A percentile compares a stretch with the other conserved stretches of the same genome.
phyloP scores from a whole-genome alignment of 1,284 basidiomycete genomes.

The Pisolithus thermaeus region DNA sequence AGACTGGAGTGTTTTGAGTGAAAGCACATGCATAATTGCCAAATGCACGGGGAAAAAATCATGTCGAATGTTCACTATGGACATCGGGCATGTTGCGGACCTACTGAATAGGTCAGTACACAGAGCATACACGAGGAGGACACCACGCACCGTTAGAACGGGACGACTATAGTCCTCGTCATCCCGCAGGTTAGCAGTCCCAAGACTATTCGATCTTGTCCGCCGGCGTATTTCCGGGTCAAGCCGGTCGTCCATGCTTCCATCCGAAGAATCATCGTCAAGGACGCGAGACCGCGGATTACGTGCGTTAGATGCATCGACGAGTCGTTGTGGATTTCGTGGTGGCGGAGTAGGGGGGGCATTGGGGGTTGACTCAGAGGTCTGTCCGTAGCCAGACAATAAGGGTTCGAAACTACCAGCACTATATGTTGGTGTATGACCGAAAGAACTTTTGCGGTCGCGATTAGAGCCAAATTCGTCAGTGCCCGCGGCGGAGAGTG shows the following conservation, averaged over 20 bases:
- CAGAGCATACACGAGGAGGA: background rate
- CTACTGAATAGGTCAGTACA: slow-evolving; percentile 20
- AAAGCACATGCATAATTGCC: slow-evolving; percentile 4
- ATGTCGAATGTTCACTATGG: slow-evolving; percentile 35
- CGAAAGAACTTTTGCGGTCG: slow-evolving; percentile 32
- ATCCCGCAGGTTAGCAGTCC: slow-evolving; percentile 37
- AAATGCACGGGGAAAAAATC: slow-evolving; percentile 8
- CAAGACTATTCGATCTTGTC: slow-evolving; percentile 29
- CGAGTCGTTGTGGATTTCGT: slow-evolving; percentile 35
- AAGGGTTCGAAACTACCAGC: slow-evolving; percentile 62
- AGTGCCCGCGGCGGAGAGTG: slow-evolving; percentile 18
- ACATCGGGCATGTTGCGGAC: slow-evolving; percentile 45
- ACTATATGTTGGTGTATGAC: slow-evolving; percentile 46
- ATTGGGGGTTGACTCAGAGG: slow-evolving; percentile 15
- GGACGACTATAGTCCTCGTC: slow-evolving; percentile 54
- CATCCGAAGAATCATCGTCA: slow-evolving; percentile 30
- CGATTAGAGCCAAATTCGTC: slow-evolving; percentile 34
- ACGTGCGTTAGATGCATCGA: slow-evolving; percentile 20
- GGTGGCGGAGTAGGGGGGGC: slow-evolving; percentile 37
- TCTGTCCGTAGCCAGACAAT: slow-evolving; percentile 38
- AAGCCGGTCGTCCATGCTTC: slow-evolving; percentile 36
- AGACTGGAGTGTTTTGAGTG: slow-evolving; percentile 5
- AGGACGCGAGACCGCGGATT: slow-evolving; percentile 13
- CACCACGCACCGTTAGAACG: slow-evolving; percentile 47
- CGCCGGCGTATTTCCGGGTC: slow-evolving; percentile 40